phyloP scores from a whole-genome alignment of 2,329 filamentous ascomycete species.

The Chaetomium sp. region DNA sequence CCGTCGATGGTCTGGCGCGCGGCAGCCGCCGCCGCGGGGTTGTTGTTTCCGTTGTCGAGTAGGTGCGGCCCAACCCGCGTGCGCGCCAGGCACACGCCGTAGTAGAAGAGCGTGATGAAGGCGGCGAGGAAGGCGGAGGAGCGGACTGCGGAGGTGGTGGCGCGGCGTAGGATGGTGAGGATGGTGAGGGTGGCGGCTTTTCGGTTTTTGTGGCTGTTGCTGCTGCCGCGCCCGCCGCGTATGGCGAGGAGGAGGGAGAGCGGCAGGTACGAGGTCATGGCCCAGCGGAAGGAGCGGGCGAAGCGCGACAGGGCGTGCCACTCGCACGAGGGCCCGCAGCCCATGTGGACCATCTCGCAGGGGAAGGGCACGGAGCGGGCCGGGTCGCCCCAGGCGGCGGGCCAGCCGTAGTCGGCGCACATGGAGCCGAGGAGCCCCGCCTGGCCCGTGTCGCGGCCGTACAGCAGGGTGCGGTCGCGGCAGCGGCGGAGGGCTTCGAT shows the following conservation, averaged over 20 bases:
- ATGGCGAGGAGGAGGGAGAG: slow-evolving; percentile 65
- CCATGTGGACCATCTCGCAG: slow-evolving; percentile 84
- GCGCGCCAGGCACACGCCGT: slow-evolving; percentile 76
- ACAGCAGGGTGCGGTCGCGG: slow-evolving; percentile 64
- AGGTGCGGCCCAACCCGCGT: slow-evolving; percentile 72
- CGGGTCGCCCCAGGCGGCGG: slow-evolving; percentile 73
- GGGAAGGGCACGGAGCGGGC: slow-evolving; percentile 70
- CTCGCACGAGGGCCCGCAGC: slow-evolving; percentile 72
- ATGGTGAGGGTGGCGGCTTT: slow-evolving; percentile 21
- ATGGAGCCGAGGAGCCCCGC: slow-evolving; percentile 68
- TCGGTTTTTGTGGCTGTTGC: slow-evolving; percentile 30
- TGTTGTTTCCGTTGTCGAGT: slow-evolving; percentile 48
- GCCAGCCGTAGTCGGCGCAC: slow-evolving; percentile 71
- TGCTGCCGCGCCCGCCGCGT: slow-evolving; percentile 52
- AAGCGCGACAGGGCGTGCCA: slow-evolving; percentile 71
- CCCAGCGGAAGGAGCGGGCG: slow-evolving; percentile 68
- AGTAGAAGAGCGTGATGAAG: slow-evolving; percentile 82
- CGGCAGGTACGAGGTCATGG: slow-evolving; percentile 75
- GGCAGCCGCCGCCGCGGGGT: slow-evolving; percentile 39
- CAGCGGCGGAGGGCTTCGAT: slow-evolving; percentile 72
- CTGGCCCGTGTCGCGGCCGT: slow-evolving; percentile 73
- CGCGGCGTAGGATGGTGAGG: slow-evolving; percentile 46
- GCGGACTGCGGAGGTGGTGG: slow-evolving; percentile 62
- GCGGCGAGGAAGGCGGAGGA: slow-evolving; percentile 77
- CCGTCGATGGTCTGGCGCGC: slow-evolving; percentile 57